Percentiles rank a stretch among this genome's conserved stretches.
phyloP scores from a whole-genome alignment of 75 land plant genomes.

The Pinus tabuliformis region DNA sequence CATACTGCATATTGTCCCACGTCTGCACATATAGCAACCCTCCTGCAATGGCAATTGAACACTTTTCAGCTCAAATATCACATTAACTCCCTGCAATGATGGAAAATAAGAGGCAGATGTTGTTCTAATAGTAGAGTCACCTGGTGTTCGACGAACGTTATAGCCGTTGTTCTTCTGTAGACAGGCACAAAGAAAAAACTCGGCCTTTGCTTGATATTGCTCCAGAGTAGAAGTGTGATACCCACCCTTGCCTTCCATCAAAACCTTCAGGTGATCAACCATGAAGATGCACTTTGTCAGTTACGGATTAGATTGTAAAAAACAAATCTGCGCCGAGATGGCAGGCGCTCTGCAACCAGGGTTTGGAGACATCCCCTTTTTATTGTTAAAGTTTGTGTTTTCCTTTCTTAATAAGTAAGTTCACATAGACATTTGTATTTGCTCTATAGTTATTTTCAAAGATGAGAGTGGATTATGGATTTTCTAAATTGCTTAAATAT shows the following conservation, averaged over 20 bases:
- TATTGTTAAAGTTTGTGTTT: too few species aligned
- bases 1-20: slow-evolving; percentile 69
- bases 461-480: too few species aligned
- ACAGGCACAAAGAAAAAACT: slow-evolving; percentile 66
- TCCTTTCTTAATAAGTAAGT: too few species aligned
- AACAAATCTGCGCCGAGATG: background rate
- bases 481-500: too few species aligned
- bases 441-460: too few species aligned
- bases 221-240: slow-evolving; percentile 28
- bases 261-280: background rate
- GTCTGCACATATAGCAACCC: slow-evolving; percentile 34
- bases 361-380: background rate
- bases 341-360: background rate
- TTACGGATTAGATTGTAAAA: background rate
- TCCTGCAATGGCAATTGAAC: slow-evolving; percentile 20
- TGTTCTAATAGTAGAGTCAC: slow-evolving; percentile 11
- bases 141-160: slow-evolving; percentile 56
- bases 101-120: background rate
- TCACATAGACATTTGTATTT: too few species aligned
- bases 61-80: background rate
- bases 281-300: background rate
- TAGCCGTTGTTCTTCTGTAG: slow-evolving; percentile 69
- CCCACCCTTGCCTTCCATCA: slow-evolving; percentile 44
- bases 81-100: background rate
- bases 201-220: slow-evolving; percentile 56